These are phyloP conservation scores for Aspergillus egyptiacus DNA, from an alignment of 495 filamentous ascomycete species.

Conservation along the genomic window DNA sequence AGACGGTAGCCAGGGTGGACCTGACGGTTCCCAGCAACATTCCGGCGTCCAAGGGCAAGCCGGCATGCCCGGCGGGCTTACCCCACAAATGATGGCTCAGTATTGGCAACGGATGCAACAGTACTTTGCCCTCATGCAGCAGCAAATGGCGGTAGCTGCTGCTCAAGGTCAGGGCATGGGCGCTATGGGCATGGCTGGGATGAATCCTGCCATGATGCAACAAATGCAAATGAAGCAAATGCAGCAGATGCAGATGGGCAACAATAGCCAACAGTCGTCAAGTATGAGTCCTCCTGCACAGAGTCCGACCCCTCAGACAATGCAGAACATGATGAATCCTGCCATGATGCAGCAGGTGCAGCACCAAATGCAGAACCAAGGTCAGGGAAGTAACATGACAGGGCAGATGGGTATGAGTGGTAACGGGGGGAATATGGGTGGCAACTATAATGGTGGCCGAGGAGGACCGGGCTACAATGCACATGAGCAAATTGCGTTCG, in stretches of 20 bases:
- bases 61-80: conserved; percentile 59
- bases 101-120: conserved; percentile 98
- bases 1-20: conserved; percentile 43
- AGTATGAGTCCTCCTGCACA: conserved; percentile 45
- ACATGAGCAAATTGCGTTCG: conserved; percentile 73
- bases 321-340: conserved; percentile 52
- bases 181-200: conserved; percentile 60
- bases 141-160: conserved; percentile 52
- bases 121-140: conserved; percentile 92
- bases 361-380: conserved; percentile 51
- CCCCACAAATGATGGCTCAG: conserved; percentile 94
- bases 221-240: conserved; percentile 78
- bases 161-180: conserved; percentile 40
- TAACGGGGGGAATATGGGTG: conserved; percentile 16
- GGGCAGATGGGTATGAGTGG: conserved; percentile 18
- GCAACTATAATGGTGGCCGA: conserved; percentile 31
- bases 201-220: conserved; percentile 78
- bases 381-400: conserved; percentile 23
- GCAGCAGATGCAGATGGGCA: conserved; percentile 63
- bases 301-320: conserved; percentile 34
- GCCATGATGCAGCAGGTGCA: conserved; percentile 73
- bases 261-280: conserved; percentile 37
- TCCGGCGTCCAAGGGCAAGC: conserved; percentile 34
- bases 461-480: conserved; percentile 59
- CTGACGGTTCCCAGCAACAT: conserved; percentile 45